Evolutionary conservation across 805 yeast species (phyloP).

Genomic region (Hanseniaspora valbyensis): DNA sequence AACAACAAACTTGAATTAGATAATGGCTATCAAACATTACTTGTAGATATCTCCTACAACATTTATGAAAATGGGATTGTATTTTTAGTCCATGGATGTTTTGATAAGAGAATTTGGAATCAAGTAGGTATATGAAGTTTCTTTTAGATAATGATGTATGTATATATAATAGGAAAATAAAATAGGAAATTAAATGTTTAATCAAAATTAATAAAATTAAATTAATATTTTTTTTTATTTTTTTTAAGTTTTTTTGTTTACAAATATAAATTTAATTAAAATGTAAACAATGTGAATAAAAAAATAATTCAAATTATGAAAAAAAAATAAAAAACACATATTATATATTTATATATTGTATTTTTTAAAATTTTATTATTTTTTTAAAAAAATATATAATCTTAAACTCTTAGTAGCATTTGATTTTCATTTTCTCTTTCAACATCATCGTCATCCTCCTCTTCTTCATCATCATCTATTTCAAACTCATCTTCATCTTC

Average conservation of each 20-base stretch:
- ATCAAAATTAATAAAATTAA: too few relatives aligned
- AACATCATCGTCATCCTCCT: slow-evolving; percentile 9
- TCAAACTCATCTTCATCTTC: slow-evolving; percentile 25
- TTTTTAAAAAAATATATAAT: neutral
- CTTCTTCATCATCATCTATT: slow-evolving; percentile 22
- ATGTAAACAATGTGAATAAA: neutral
- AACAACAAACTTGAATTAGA: neutral
- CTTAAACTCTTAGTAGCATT: too few relatives aligned
- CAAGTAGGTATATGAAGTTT: too few relatives aligned
- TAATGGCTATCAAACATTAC: neutral
- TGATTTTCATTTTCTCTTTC: neutral
- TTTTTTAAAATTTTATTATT: neutral
- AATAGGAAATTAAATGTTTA: too few relatives aligned
- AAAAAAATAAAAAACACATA: too few relatives aligned
- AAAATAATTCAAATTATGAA: too few relatives aligned
- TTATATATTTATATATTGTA: too few relatives aligned
- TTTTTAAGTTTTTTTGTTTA: neutral
- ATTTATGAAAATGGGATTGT: slow-evolving; percentile 7
- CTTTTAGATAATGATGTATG: too few relatives aligned
- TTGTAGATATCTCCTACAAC: neutral
- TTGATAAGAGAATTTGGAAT: slow-evolving; percentile 11
- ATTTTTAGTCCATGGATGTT: slow-evolving; percentile 2
- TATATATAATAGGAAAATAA: neutral
- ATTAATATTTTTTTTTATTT: too few relatives aligned
- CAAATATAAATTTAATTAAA: too few relatives aligned